Percentiles rank a stretch among this genome's conserved stretches.
Evolutionary conservation across 805 yeast species (phyloP).

Genomic region (Kodamaea kaohsiungensis): DNA sequence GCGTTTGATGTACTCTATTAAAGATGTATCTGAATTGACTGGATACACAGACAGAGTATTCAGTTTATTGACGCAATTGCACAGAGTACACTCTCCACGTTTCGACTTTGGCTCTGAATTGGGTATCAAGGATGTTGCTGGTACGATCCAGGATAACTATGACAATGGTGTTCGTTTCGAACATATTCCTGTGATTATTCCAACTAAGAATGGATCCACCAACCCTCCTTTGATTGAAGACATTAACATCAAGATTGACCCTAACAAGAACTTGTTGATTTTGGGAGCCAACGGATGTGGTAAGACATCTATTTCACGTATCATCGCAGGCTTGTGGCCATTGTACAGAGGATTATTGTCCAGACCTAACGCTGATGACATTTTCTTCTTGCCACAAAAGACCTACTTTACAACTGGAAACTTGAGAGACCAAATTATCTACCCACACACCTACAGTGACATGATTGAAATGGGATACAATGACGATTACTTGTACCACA

Average conservation of each 20-base stretch:
- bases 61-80: slow-evolving; percentile 70
- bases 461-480: slow-evolving; percentile 71
- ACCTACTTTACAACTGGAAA: slow-evolving; percentile 84
- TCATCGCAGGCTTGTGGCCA: slow-evolving; percentile 92
- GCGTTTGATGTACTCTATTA: slow-evolving; percentile 89
- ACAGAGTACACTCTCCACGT: slow-evolving; percentile 71
- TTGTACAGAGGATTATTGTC: slow-evolving; percentile 79
- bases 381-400: slow-evolving; percentile 81
- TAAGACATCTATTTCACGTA: slow-evolving; percentile 80
- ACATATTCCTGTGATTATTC: slow-evolving; percentile 78
- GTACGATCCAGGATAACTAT: slow-evolving; percentile 77
- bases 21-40: slow-evolving; percentile 86
- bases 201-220: slow-evolving; percentile 59
- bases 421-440: slow-evolving; percentile 86
- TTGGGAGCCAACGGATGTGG: slow-evolving; percentile 91
- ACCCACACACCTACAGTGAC: slow-evolving; percentile 77
- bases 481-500: slow-evolving; percentile 67
- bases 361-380: slow-evolving; percentile 68
- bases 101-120: slow-evolving; percentile 51
- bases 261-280: slow-evolving; percentile 71
- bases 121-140: slow-evolving; percentile 58
- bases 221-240: slow-evolving; percentile 62
- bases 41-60: slow-evolving; percentile 90
- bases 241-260: slow-evolving; percentile 58
- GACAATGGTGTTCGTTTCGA: slow-evolving; percentile 76